Conservation (phyloP, 176 grass and related monocot genomes). For the Oryza australiensis region DNA sequence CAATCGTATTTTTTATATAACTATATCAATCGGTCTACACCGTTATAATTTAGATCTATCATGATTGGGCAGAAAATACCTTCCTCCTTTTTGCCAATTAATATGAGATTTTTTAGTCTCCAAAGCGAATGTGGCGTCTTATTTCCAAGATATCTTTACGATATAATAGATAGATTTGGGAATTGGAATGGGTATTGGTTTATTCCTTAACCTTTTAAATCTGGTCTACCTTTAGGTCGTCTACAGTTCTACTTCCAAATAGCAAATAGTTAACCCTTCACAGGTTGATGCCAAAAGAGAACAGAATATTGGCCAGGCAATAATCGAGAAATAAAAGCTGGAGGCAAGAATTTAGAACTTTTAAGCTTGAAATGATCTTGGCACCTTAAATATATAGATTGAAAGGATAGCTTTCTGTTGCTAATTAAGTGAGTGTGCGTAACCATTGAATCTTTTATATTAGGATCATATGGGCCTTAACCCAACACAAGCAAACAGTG, state of each 20-base stretch:
- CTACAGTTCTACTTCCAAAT: background rate
- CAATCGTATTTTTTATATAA: too few species aligned
- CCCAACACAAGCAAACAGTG: background rate
- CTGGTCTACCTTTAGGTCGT: background rate
- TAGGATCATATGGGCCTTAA: slow-evolving; percentile 18
- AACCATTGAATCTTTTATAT: background rate
- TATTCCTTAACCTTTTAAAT: slow-evolving; percentile 3
- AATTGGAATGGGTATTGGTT: background rate
- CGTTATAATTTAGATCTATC: too few species aligned
- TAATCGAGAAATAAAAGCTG: background rate
- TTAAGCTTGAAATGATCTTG: background rate
- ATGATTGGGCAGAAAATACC: too few species aligned
- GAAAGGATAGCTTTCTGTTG: background rate
- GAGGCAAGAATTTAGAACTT: background rate
- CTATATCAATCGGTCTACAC: too few species aligned
- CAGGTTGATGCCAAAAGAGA: background rate
- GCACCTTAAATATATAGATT: background rate
- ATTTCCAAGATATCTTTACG: too few species aligned
- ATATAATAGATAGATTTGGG: background rate
- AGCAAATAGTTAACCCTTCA: background rate
- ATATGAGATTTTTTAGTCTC: too few species aligned
- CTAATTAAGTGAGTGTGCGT: background rate
- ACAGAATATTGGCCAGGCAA: background rate
- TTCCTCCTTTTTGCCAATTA: too few species aligned
- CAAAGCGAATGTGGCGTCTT: too few species aligned